These are phyloP conservation scores for Phlebiopsis gigantea DNA, from an alignment of 768 basidiomycete genomes.

Conservation along the genomic window DNA sequence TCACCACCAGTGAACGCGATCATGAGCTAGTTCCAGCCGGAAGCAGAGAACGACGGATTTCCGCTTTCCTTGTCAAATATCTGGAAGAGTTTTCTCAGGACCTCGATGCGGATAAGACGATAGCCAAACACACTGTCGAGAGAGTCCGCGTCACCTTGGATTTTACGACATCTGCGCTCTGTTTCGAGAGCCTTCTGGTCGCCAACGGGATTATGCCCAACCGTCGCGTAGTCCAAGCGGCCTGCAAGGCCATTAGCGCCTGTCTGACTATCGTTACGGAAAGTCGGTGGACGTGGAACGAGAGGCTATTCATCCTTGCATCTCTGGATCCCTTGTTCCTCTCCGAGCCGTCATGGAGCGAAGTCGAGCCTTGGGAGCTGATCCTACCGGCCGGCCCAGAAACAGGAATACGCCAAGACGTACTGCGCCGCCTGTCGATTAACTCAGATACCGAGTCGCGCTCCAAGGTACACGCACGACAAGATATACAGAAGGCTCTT, in stretches of 20 bases:
- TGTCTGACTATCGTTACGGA: slow-evolving; percentile 33
- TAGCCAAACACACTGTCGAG: slow-evolving; percentile 48
- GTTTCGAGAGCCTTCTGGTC: slow-evolving; percentile 62
- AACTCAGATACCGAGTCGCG: neutral
- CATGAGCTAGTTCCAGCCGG: slow-evolving; percentile 39
- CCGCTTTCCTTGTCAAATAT: slow-evolving; percentile 55
- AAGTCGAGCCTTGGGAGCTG: slow-evolving; percentile 35
- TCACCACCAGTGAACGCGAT: neutral
- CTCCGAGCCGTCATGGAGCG: slow-evolving; percentile 26
- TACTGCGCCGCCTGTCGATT: slow-evolving; percentile 34
- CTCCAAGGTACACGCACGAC: slow-evolving; percentile 22
- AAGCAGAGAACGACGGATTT: slow-evolving; percentile 57
- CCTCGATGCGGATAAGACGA: slow-evolving; percentile 19
- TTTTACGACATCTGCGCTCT: slow-evolving; percentile 55
- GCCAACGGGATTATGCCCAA: slow-evolving; percentile 62
- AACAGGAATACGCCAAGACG: slow-evolving; percentile 61
- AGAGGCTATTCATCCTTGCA: slow-evolving; percentile 59
- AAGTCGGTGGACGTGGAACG: slow-evolving; percentile 49
- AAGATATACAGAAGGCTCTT: slow-evolving; percentile 47
- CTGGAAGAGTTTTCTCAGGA: slow-evolving; percentile 46
- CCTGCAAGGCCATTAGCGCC: slow-evolving; percentile 43
- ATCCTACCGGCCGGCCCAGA: slow-evolving; percentile 40
- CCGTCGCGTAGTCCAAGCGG: slow-evolving; percentile 54
- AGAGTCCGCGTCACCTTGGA: slow-evolving; percentile 65
- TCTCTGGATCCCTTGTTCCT: slow-evolving; percentile 62